Base-by-base conservation (phyloP, 1,139 yeast species). In the Sugiyamaella sp. region DNA sequence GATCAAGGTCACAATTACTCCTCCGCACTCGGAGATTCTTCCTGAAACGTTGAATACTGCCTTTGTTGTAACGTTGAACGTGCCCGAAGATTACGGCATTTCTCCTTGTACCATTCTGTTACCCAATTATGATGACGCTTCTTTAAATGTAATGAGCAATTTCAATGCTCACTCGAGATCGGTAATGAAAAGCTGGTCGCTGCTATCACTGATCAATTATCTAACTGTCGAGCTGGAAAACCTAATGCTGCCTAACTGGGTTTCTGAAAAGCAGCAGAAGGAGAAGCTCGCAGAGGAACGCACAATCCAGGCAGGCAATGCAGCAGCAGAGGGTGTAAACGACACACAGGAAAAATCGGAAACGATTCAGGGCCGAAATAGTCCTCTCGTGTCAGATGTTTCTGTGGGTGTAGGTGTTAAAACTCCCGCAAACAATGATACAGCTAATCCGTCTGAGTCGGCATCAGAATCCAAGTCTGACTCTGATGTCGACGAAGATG, bases 151-250 rank as follows among this genome's bases (percentile, higher is more conserved):
- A 14, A 71, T 68, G 56, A 52, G 43, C 19, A 67, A 68, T 42
- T 70, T 70, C 55, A 66, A 65, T 46, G 42, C 55, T 10, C 68
- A 66, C 48, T 66, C 71, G 1, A 38, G 52, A 27, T 50, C 57
- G n/a, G 56, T 52, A 6, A 54, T 57, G 14, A 56, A 52, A 20
- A 54, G 57, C 24, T 68, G 71, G 69, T 60, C 71, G 4, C 54
- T 70, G 19, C 43, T 68, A 32, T 64, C 73, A 1, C 61, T 63
- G 38, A 50, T 69, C 38, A 70, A 70, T 48, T 70, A 58, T 49
- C 52, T 70, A 39, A 58, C 60, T 1, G 62, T 63, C 3, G 59
- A 66, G 56, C 49, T 65, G 12, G 63, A 59, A 27, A 57, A 55
- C 39, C 56, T 66, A 20, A 61, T 63, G 53, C 53, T 63, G 21